Conservation (phyloP, 2,329 filamentous ascomycete species). For the Alternaria dauci region DNA sequence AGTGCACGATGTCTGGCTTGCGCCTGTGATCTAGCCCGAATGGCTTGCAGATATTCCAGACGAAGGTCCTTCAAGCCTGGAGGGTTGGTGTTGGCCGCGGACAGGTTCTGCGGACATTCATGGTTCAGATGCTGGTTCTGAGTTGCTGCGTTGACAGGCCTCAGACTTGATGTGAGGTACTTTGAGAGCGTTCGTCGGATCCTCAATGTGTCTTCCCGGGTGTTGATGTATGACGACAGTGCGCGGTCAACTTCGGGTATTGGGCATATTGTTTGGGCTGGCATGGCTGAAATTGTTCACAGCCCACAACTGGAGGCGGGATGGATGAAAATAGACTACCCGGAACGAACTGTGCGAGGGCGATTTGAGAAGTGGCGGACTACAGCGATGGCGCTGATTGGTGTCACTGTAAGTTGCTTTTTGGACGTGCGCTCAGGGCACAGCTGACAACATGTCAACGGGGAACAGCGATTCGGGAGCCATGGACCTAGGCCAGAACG, state of each 20-base stretch:
- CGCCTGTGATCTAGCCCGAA: constrained; percentile 54
- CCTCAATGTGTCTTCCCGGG: constrained; percentile 48
- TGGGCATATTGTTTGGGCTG: constrained; percentile 43
- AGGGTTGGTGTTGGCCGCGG: constrained; percentile 36
- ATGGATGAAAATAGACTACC: not conserved
- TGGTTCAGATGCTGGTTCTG: constrained; percentile 46
- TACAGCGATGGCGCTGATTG: not conserved
- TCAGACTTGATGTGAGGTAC: constrained; percentile 43
- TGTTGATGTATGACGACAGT: constrained; percentile 47
- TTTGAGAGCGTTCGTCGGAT: constrained; percentile 47
- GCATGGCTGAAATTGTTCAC: constrained; percentile 24
- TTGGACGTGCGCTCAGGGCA: not conserved
- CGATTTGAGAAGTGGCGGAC: not conserved
- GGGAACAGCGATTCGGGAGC: constrained; percentile 1
- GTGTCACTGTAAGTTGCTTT: not conserved
- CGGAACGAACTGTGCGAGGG: not conserved
- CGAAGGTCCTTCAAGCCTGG: constrained; percentile 55
- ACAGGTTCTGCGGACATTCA: constrained; percentile 36
- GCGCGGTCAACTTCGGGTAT: constrained; percentile 49
- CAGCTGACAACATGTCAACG: constrained; percentile 1
- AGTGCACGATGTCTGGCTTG: constrained; percentile 49
- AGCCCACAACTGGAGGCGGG: not conserved
- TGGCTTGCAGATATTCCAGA: constrained; percentile 56
- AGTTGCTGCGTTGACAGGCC: constrained; percentile 37
- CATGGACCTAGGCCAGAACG: not conserved